Base-by-base conservation (phyloP, 2,329 filamentous ascomycete genomes). In the Zymoseptoria crescenta region DNA sequence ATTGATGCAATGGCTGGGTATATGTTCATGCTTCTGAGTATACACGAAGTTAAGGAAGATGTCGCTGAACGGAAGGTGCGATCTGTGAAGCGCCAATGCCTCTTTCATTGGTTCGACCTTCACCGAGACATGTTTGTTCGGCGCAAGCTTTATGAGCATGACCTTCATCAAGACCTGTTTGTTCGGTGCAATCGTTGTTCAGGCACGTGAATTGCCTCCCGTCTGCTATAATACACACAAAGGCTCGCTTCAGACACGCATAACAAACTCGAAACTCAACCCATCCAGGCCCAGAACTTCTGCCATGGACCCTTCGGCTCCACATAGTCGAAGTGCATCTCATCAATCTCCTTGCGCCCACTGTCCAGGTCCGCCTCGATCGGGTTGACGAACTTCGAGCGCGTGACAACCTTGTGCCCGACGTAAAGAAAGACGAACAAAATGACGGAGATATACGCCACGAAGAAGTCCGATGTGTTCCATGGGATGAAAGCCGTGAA, bases 401-500 rank as follows among this genome's bases (percentile, higher is more conserved):
- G 67, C 52, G 81, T 78, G 16, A 85, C 75, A 59, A 89, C 30
- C 72, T 93, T 94, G 85, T 87, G 93, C 5, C 82, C 83, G 2
- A 87, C 49, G 70, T 83, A 92, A 1, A 93, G 74, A 0, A 85
- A 64, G 0, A 87, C 88, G 68, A 89, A 90, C 1, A 91, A 74
- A 4, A 81, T 82, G 55, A 92, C 82, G 80, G 89, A 90, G 54
- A 85, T 84, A 72, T 92, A 92, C 2, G 74, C 77, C 72, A 91
- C 90, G 28, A 93, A 73, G 70, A 93, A 94, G 6, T 82, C 84
- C 6, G 86, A 80, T 0, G 87, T 70, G 60, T 83, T 80, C 89
- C 87, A 93, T 4, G 80, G 79, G 2, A 92, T 71, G 67, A 93
- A 94, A 1, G 92, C 87, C 0, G 85, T 82, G 65, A 91, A 94